phyloP scores from a whole-genome alignment of 768 basidiomycete genomes.

The Mycena crocata region DNA sequence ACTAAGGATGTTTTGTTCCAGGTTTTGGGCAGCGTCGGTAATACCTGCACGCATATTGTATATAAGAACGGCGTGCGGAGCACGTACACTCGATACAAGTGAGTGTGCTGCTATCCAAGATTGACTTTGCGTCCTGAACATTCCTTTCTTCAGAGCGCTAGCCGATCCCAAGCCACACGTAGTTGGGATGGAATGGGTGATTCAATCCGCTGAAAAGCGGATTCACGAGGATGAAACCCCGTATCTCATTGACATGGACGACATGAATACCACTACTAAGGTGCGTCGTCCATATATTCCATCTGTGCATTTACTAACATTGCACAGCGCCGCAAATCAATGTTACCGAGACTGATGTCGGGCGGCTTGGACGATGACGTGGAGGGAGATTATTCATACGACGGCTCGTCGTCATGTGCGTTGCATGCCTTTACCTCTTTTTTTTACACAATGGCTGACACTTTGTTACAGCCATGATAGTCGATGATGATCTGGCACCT shows the following conservation, averaged over 20 bases:
- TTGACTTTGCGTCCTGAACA: not conserved
- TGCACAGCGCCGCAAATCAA: conserved; percentile 75
- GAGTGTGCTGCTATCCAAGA: conserved; percentile 30
- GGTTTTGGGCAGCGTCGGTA: conserved; percentile 74
- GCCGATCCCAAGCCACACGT: conserved; percentile 78
- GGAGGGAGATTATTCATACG: conserved; percentile 56
- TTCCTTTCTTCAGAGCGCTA: conserved; percentile 46
- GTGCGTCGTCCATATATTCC: conserved; percentile 47
- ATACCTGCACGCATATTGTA: conserved; percentile 85
- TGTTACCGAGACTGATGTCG: conserved; percentile 72
- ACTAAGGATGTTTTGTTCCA: conserved; percentile 37
- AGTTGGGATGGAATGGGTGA: conserved; percentile 91
- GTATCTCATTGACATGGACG: conserved; percentile 75
- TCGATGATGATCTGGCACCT: conserved; percentile 72
- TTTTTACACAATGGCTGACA: conserved; percentile 24
- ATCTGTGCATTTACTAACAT: conserved; percentile 8
- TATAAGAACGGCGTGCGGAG: conserved; percentile 85
- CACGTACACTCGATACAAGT: conserved; percentile 81
- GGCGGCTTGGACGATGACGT: conserved; percentile 42
- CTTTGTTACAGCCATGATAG: conserved; percentile 49
- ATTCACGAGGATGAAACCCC: conserved; percentile 70
- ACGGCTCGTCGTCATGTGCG: conserved; percentile 59
- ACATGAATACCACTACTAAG: conserved; percentile 69
- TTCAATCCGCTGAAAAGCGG: conserved; percentile 83
- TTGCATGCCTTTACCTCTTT: conserved; percentile 10